phyloP scores from a whole-genome alignment of 2,329 filamentous ascomycete genomes.

The Ceratocystis colombiana region DNA sequence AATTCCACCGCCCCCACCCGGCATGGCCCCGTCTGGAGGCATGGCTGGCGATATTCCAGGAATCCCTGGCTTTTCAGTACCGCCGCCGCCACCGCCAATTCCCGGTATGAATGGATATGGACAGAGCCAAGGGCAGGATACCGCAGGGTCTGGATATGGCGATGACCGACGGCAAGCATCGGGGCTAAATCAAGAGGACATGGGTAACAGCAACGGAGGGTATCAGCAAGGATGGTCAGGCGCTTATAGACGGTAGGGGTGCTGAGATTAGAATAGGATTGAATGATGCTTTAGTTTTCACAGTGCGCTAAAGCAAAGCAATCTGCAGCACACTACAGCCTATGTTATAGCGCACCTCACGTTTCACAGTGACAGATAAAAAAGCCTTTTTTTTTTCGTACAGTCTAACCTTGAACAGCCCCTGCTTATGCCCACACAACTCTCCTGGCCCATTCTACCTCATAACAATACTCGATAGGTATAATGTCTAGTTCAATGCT shows the following conservation, averaged over 20 bases:
- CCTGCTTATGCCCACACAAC: neutral
- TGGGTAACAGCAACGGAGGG: neutral
- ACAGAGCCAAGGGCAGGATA: neutral
- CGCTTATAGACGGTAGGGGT: constrained; percentile 10
- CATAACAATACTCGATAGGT: constrained; percentile 10
- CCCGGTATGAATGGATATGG: constrained; percentile 21
- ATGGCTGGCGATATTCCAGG: constrained; percentile 31
- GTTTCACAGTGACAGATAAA: no score
- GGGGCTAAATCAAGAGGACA: neutral
- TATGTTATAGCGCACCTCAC: no score
- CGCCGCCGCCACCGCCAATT: constrained; percentile 32
- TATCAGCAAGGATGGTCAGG: constrained; percentile 17
- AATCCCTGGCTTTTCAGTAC: constrained; percentile 28
- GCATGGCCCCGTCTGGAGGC: constrained; percentile 36
- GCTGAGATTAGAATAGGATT: no score
- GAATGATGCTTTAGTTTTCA: no score
- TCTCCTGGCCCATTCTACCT: neutral
- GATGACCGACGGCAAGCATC: constrained; percentile 13
- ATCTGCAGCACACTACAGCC: constrained; percentile 2
- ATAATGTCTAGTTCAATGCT: constrained; percentile 4
- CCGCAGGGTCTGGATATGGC: neutral
- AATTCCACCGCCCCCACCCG: constrained; percentile 47
- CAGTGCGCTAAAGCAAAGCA: neutral
- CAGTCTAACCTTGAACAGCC: neutral
- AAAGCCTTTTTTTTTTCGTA: no score